These are phyloP conservation scores for Tremella fuciformis DNA, from an alignment of 768 basidiomycete species.

Conservation along the genomic window DNA sequence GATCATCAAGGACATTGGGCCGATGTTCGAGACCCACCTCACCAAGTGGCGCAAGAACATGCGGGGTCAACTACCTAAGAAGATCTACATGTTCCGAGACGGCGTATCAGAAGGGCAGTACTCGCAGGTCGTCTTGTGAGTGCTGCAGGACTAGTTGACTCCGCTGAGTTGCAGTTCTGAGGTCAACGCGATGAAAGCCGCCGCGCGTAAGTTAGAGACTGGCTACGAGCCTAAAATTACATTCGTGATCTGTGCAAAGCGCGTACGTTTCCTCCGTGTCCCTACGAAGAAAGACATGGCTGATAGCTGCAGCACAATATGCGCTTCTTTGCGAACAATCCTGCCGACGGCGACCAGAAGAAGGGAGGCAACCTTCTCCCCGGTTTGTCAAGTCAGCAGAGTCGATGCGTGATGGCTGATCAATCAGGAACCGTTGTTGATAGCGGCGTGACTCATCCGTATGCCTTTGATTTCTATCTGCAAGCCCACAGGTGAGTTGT, in stretches of 20 bases:
- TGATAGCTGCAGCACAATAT: constrained; percentile 37
- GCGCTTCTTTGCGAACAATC: constrained; percentile 45
- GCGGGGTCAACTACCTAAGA: constrained; percentile 28
- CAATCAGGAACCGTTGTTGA: constrained; percentile 39
- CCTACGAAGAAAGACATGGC: not conserved
- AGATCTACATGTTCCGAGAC: constrained; percentile 51
- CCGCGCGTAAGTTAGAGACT: constrained; percentile 26
- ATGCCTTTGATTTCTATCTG: constrained; percentile 50
- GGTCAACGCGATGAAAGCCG: constrained; percentile 35
- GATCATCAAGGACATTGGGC: constrained; percentile 45
- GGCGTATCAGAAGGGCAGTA: constrained; percentile 51
- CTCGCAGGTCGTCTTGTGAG: constrained; percentile 31
- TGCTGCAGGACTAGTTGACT: not conserved
- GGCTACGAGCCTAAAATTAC: constrained; percentile 50
- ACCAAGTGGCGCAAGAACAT: constrained; percentile 42
- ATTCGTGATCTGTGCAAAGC: constrained; percentile 49
- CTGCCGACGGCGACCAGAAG: constrained; percentile 27
- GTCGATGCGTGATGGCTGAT: too few relatives aligned
- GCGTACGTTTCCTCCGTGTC: constrained; percentile 13
- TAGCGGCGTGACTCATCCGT: constrained; percentile 42
- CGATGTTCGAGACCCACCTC: constrained; percentile 43
- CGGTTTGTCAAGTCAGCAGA: constrained; percentile 14
- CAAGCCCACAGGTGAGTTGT: constrained; percentile 44
- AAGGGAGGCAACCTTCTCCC: constrained; percentile 45
- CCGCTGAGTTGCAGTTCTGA: constrained; percentile 23